Evolutionary conservation across 257 asterid species (phyloP).

Genomic region (Thymus quinquecostatus): DNA sequence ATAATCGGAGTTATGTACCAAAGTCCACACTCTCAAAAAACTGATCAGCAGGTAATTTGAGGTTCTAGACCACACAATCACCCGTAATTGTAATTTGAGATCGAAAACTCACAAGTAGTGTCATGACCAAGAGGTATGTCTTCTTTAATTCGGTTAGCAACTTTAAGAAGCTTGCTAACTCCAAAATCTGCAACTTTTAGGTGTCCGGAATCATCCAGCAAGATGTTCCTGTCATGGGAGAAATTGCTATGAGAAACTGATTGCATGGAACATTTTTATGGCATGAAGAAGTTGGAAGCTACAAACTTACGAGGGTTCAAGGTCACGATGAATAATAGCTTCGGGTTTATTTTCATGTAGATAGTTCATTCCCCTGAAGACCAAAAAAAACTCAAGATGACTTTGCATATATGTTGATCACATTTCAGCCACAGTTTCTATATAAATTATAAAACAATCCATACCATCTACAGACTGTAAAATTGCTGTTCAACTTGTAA

Average conservation of each 20-base stretch:
- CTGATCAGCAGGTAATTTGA: not conserved
- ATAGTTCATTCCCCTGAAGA: slow-evolving; percentile 94
- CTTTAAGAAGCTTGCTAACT: slow-evolving; percentile 85
- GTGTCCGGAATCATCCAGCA: slow-evolving; percentile 96
- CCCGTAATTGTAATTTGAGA: not conserved
- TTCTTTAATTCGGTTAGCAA: slow-evolving; percentile 75
- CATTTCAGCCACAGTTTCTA: slow-evolving; percentile 6
- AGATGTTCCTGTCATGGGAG: slow-evolving; percentile 70
- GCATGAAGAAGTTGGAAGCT: slow-evolving; percentile 18
- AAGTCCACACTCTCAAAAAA: not conserved
- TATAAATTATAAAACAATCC: slow-evolving; percentile 10
- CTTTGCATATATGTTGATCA: slow-evolving; percentile 4
- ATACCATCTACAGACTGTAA: not conserved
- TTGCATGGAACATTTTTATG: not conserved
- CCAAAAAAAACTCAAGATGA: slow-evolving; percentile 27
- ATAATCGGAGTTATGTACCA: not conserved
- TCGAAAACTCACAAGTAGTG: slow-evolving; percentile 71
- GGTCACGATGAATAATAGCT: slow-evolving; percentile 91
- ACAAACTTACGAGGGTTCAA: slow-evolving; percentile 90
- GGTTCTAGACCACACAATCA: not conserved
- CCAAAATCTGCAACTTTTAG: slow-evolving; percentile 98
- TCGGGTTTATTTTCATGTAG: slow-evolving; percentile 80
- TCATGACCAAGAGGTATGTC: slow-evolving; percentile 56
- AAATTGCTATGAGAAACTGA: slow-evolving; percentile 30
- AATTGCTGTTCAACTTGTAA: not conserved